These are phyloP conservation scores for Echium plantagineum DNA, from an alignment of 257 asterid species.

Conservation along the genomic window DNA sequence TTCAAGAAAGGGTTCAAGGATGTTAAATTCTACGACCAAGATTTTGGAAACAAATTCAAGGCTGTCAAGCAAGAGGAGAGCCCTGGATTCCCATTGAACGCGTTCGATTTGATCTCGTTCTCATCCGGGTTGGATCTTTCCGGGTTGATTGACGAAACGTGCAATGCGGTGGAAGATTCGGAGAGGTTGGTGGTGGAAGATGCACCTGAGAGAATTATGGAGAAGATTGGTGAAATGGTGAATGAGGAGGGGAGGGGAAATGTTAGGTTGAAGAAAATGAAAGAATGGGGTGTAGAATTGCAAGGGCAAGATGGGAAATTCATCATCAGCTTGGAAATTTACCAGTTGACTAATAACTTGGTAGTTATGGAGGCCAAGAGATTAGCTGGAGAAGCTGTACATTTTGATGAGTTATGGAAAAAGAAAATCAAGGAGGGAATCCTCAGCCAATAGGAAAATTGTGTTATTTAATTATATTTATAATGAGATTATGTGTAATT, in stretches of 20 bases:
- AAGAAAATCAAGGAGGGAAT: slow-evolving; percentile 35
- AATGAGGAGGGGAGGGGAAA: slow-evolving; percentile 17
- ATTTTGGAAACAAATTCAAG: neutral
- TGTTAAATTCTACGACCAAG: slow-evolving; percentile 3
- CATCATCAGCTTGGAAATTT: slow-evolving; percentile 21
- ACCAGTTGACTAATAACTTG: slow-evolving; percentile 23
- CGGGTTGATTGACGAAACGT: slow-evolving; percentile 17
- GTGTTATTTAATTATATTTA: neutral
- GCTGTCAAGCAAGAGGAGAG: slow-evolving; percentile 7
- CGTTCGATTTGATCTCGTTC: slow-evolving; percentile 38
- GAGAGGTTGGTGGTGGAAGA: slow-evolving; percentile 26
- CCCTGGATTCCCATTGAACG: slow-evolving; percentile 21
- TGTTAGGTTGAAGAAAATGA: slow-evolving; percentile 21
- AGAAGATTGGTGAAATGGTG: slow-evolving; percentile 25
- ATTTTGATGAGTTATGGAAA: slow-evolving; percentile 23
- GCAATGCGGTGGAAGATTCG: slow-evolving; percentile 14
- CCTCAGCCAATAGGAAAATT: slow-evolving; percentile 1
- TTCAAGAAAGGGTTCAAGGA: slow-evolving; percentile 24
- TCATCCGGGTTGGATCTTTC: slow-evolving; percentile 35
- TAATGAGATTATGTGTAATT: neutral
- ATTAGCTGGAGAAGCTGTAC: slow-evolving; percentile 13
- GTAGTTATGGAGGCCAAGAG: slow-evolving; percentile 36
- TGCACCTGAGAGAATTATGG: slow-evolving; percentile 24
- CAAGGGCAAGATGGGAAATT: slow-evolving; percentile 32
- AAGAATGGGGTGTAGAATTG: slow-evolving; percentile 36